Evolutionary conservation across 2,329 filamentous ascomycete genomes (phyloP).

Genomic region (Curvularia verruculosa): DNA sequence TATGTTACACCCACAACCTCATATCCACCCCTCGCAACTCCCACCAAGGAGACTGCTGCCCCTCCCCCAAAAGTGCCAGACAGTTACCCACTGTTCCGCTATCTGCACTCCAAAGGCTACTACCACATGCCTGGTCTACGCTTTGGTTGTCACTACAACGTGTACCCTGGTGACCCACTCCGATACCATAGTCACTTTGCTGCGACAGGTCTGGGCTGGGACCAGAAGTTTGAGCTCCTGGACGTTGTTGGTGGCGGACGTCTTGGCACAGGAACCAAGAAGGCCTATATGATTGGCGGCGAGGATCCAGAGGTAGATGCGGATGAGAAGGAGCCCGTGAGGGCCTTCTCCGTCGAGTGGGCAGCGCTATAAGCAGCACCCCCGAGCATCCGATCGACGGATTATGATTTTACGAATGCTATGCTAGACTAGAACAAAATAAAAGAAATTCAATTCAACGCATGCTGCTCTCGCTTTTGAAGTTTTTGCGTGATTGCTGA

Average conservation of each 20-base stretch:
- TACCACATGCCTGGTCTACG: constrained; percentile 90
- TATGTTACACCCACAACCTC: constrained; percentile 56
- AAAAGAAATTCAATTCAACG: constrained; percentile 1
- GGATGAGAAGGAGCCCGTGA: constrained; percentile 55
- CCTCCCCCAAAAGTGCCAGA: constrained; percentile 46
- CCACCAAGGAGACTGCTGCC: constrained; percentile 19
- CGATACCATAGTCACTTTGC: constrained; percentile 96
- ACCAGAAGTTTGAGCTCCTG: constrained; percentile 82
- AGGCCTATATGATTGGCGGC: constrained; percentile 87
- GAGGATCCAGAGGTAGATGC: constrained; percentile 44
- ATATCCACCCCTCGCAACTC: constrained; percentile 45
- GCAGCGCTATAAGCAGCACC: constrained; percentile 72
- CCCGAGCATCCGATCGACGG: background rate
- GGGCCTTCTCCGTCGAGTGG: constrained; percentile 90
- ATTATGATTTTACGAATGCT: constrained; percentile 14
- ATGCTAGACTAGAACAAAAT: constrained; percentile 12
- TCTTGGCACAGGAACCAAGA: constrained; percentile 93
- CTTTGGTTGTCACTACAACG: constrained; percentile 92
- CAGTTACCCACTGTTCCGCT: constrained; percentile 75
- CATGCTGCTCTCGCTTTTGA: background rate
- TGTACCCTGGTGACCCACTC: constrained; percentile 93
- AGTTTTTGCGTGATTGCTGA: background rate
- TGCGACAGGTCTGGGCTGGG: constrained; percentile 82
- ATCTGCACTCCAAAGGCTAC: constrained; percentile 79
- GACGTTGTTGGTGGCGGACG: constrained; percentile 86